Conservation (phyloP, 805 yeast species). For the Lipomyces anomalus region DNA sequence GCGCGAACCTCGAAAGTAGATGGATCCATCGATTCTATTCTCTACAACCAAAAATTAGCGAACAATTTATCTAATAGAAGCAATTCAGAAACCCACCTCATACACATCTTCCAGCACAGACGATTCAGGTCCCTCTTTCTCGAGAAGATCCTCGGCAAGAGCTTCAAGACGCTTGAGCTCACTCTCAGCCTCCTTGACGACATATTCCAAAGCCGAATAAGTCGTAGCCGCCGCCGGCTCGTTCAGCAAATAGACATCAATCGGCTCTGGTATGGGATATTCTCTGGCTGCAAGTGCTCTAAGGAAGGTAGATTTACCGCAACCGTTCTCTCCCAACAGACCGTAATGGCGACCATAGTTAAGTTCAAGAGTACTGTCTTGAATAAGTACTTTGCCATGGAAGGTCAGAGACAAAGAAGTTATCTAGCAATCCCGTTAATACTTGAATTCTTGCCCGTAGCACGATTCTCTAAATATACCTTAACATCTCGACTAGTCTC, state of each 20-base stretch:
- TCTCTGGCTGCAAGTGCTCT: conserved; percentile 94
- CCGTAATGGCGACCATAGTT: conserved; percentile 98
- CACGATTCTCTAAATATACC: conserved; percentile 40
- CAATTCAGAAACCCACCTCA: too few relatives aligned
- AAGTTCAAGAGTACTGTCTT: conserved; percentile 85
- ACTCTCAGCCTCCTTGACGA: conserved; percentile 91
- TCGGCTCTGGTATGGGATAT: conserved; percentile 86
- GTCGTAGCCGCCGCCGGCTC: conserved; percentile 98
- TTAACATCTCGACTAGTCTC: conserved; percentile 91
- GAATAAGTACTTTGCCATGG: conserved; percentile 95
- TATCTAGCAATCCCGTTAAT: conserved; percentile 12
- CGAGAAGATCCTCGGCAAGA: conserved; percentile 80
- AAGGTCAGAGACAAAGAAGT: conserved; percentile 78
- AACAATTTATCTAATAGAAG: too few relatives aligned
- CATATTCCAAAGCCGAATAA: conserved; percentile 88
- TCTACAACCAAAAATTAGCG: too few relatives aligned
- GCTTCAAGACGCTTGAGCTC: conserved; percentile 89
- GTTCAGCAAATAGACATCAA: conserved; percentile 87
- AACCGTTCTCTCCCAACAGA: conserved; percentile 95
- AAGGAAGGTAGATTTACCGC: conserved; percentile 95
- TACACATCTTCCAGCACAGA: conserved; percentile 78
- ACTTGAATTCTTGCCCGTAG: background rate
- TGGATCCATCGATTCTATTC: conserved; percentile 94
- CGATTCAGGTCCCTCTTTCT: conserved; percentile 91
- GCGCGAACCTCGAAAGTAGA: conserved; percentile 95